Conservation (phyloP, 805 yeast species). For the Kodamaea kakaduensis region DNA sequence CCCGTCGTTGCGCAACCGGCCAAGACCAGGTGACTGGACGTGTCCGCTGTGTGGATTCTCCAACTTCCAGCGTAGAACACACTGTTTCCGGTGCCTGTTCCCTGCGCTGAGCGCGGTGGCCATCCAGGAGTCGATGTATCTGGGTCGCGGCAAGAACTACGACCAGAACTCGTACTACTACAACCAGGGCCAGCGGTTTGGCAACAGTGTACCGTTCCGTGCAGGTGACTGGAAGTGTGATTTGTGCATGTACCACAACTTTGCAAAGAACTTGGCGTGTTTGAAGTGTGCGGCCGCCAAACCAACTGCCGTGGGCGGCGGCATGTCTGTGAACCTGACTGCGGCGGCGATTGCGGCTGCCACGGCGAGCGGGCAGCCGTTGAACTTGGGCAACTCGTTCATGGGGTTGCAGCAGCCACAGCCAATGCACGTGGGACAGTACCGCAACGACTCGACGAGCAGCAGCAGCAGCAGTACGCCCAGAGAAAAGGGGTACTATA, state of each 20-base stretch:
- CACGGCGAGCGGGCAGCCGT: slow-evolving; percentile 45
- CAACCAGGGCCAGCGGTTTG: slow-evolving; percentile 18
- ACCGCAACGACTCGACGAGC: slow-evolving; percentile 11
- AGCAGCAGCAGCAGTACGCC: slow-evolving; percentile 14
- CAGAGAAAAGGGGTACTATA: slow-evolving; percentile 16
- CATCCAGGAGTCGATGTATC: slow-evolving; percentile 57
- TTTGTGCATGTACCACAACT: slow-evolving; percentile 81
- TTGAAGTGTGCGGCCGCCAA: slow-evolving; percentile 82
- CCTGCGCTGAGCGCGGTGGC: slow-evolving; percentile 75
- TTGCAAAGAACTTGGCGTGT: slow-evolving; percentile 85
- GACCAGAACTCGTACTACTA: slow-evolving; percentile 18
- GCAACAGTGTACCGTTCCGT: slow-evolving; percentile 77
- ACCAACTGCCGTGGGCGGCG: slow-evolving; percentile 23
- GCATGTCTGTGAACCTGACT: slow-evolving; percentile 37
- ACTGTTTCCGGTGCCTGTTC: slow-evolving; percentile 89
- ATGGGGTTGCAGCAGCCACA: slow-evolving; percentile 34
- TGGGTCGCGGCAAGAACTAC: slow-evolving; percentile 15
- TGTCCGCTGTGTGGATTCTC: slow-evolving; percentile 95
- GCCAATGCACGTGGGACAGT: slow-evolving; percentile 21
- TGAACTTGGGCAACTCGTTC: slow-evolving; percentile 30
- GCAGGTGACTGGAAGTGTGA: slow-evolving; percentile 98
- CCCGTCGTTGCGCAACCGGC: slow-evolving; percentile 80
- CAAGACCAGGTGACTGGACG: slow-evolving; percentile 98
- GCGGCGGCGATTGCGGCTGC: slow-evolving; percentile 48
- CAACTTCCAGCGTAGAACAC: slow-evolving; percentile 89